Base-by-base conservation (phyloP, 176 grass and related monocot genomes). In the sorghum (Sorghum bicolor) region DNA sequence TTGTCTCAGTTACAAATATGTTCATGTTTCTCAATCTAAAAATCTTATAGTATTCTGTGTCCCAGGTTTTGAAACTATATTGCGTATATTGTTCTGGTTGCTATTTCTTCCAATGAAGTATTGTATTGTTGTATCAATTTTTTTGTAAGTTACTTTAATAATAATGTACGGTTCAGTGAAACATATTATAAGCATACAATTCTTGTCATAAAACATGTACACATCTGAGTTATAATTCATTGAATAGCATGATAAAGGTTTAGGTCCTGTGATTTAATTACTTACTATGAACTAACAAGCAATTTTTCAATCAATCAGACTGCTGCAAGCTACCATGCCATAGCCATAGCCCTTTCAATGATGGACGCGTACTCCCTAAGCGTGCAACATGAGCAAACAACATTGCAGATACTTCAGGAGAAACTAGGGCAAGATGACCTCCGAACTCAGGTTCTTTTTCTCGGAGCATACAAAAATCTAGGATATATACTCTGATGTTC, bases 241-340 rank as follows among this genome's bases (percentile, higher is more conserved):
- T 80, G 82, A 72, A 22, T 30, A 43, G 28, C 36, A 60, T 6
- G 48, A 28, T 80, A 50, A 75, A 29, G 31, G 31, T 61, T 53
- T 67, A 31, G 17, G 61, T 86, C 69, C 7, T 52, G 60, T 83
- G 64, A 72, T 67, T 81, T 29, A 79, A 22, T 70, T 87, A 70
- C 20, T 84, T 83, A 57, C 25, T 12, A 76, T 80, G 48, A 87
- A 83, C 64, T 87, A 52, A 77, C 40, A 8, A 39, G 19, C 20
- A 62, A 25, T 68, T 86, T 38, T 86, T 82, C 30, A 80, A 75
- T 60, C 57, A 83, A 83, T 70, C 89, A 99, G 97, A 99, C 97
- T 86, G 97, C 93, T 76, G 97, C 97, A 53, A 99, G 97, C 88
- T 99, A 99, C 71, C 97, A 99, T 91, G 97, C 97, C 70, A 99